Evolutionary conservation across 2,329 filamentous ascomycete species (phyloP), one percentile per base, ranked within the genome.

Genomic region (Verticillium tricorpus): DNA sequence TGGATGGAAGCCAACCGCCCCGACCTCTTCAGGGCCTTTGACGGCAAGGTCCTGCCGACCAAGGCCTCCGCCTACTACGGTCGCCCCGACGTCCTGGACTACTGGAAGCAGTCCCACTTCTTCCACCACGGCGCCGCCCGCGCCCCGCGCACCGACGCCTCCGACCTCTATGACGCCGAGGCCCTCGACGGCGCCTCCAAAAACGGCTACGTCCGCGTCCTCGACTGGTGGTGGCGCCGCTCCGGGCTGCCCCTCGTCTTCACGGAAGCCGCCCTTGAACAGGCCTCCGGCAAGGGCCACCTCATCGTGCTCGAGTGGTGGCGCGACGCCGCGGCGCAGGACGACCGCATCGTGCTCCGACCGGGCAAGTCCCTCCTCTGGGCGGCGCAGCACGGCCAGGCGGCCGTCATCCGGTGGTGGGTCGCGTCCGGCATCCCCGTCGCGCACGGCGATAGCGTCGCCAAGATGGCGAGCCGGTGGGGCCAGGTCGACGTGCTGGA

Each of bases 251-350:
- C 89, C 2, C 81, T 97, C 22, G 89, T 91, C 67, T 97, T 95
- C 74, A 96, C 91, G 12, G 92, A 97, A 72, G 84, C 88, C 5
- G 92, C 94, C 0, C 84, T 98, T 19, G 94, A 97, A 74, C 90
- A 93, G 69, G 93, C 94, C 34, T 94, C 90, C 62, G 88, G 88
- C 3, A 89, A 92, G 69, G 93, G 93, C 8, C 90, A 95, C 66
- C 82, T 97, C n/a, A 79, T 87, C 7, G 92, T 97, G 1, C 83
- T 98, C 1, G 89, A 96, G 69, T 98, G 94, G 94, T 98, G 94
- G 94, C 91, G 91, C 68, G 84, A 89, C 63, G 87, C 89, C 0
- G 85, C 84, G 14, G 76, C 80, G 15, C 82, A 84, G 60, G 82
- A 88, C 69, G 82, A 88, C 54, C 76, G 76, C 1, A 78, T 87